Base-by-base conservation (phyloP, 148 eudicot species). In the Persicaria maculosa region DNA sequence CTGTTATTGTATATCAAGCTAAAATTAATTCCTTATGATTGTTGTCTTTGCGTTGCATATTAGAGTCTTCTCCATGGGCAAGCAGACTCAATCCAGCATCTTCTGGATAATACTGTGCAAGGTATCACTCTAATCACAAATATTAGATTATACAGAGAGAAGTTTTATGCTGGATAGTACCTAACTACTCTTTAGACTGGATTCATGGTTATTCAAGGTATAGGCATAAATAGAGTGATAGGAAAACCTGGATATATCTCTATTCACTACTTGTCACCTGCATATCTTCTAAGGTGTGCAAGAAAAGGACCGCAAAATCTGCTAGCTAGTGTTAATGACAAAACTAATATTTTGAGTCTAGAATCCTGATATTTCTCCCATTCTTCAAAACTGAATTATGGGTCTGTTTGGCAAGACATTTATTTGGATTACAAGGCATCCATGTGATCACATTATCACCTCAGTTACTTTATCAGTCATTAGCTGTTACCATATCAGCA, bases 101-200 rank as follows among this genome's bases (percentile, higher is more conserved):
- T 94, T 77, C 84, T 87, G 74, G 96, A 90, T 79, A 86, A 86
- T 71, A 91, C 92, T 47, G 84, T 94, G 54, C 96, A 91, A 90
- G 97, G 98, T 94, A 85, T 44, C 31, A 55, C 53, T 71, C 54
- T n/a, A 71, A 20, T 69, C 48, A 17, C 15, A 17, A 68, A 31
- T 61, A 61, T 22, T 12, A 61, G 10, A 25, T 61, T 53, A 11
- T 58, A 9, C 9, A 6, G 4, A 19, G 10, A 17, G 10, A 58
- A 61, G 5, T 61, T 61, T 14, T 61, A 25, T 12, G 4, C 40
- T 31, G 40, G 40, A 31, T 31, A 2, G 0, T 31, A 31, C 40
- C 40, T 31, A 31, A 1, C 40, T 31, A 31, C 40, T 31, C 40
- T 31, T 31, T 31, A 31, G 40, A 31, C 2, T 31, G 2, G 40